A percentile compares a stretch with the other conserved stretches of the same genome.
phyloP scores from a whole-genome alignment of 192 early-diverging fungal species.

The Coemansia sp. region DNA sequence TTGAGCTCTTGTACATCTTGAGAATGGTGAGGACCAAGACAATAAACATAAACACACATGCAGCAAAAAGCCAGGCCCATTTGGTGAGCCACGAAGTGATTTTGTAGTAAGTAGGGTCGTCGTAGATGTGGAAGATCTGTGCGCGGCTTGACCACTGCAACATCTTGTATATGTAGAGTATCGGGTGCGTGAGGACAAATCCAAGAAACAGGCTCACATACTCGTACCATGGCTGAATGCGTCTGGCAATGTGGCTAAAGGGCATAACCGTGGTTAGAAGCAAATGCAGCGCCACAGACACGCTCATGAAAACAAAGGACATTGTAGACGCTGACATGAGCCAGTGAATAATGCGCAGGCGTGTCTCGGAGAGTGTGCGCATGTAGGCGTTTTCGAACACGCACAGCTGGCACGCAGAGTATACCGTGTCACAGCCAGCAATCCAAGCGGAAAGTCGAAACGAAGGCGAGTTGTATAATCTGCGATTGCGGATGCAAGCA shows the following conservation, averaged over 20 bases:
- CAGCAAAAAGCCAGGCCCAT: constrained; percentile 40
- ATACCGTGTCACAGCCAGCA: constrained; percentile 41
- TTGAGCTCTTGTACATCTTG: constrained; percentile 1
- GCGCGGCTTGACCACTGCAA: constrained; percentile 31
- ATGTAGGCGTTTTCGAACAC: constrained; percentile 42
- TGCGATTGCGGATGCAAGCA: constrained; percentile 8
- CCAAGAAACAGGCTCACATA: constrained; percentile 30
- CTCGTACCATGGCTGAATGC: constrained; percentile 37
- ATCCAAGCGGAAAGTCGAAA: constrained; percentile 41
- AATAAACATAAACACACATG: constrained; percentile 20
- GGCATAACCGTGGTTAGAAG: constrained; percentile 7
- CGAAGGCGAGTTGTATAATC: constrained; percentile 11
- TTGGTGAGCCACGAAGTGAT: constrained; percentile 41
- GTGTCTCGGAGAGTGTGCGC: constrained; percentile 26
- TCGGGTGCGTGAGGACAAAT: constrained; percentile 41
- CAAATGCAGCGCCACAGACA: constrained; percentile 31
- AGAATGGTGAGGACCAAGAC: neutral
- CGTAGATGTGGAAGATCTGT: constrained; percentile 40
- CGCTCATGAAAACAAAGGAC: constrained; percentile 34
- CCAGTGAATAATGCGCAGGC: constrained; percentile 47
- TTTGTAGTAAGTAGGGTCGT: constrained; percentile 26
- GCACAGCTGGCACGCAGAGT: constrained; percentile 43
- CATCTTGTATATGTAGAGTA: constrained; percentile 40
- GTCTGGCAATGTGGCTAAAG: constrained; percentile 13
- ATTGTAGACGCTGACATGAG: constrained; percentile 40